These are phyloP conservation scores for Aspergillus nomiae DNA, from an alignment of 2,329 filamentous ascomycete species.

Conservation along the genomic window DNA sequence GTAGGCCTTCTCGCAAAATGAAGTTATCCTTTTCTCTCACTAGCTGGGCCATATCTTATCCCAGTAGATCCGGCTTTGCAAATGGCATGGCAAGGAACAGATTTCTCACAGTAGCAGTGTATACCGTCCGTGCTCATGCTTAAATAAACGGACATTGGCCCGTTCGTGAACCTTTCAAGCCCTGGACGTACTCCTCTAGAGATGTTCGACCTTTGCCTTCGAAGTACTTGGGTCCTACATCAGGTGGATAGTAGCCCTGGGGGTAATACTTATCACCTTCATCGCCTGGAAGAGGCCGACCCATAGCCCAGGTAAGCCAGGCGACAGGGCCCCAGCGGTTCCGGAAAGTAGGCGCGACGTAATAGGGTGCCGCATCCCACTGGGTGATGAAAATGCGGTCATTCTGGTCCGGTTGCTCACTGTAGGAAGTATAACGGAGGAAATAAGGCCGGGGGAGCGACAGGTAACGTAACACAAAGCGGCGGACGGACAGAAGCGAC, in stretches of 20 bases:
- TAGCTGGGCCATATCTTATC: neutral
- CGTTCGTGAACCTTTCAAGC: slow-evolving; percentile 47
- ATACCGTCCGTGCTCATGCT: neutral
- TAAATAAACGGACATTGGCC: slow-evolving; percentile 53
- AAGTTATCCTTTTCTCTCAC: neutral
- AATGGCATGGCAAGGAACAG: neutral
- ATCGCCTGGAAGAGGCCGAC: slow-evolving; percentile 52
- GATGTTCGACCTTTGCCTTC: slow-evolving; percentile 51
- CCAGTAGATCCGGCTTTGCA: neutral
- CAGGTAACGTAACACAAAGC: slow-evolving; percentile 60
- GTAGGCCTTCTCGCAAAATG: neutral
- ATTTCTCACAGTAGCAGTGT: neutral
- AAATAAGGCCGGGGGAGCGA: slow-evolving; percentile 58
- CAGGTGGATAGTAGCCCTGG: slow-evolving; percentile 52
- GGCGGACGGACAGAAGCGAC: slow-evolving; percentile 54
- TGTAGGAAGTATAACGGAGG: slow-evolving; percentile 41
- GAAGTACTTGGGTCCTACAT: slow-evolving; percentile 63
- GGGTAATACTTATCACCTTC: slow-evolving; percentile 50
- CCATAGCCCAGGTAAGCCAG: slow-evolving; percentile 50
- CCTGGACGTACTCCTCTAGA: slow-evolving; percentile 37
- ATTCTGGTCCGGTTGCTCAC: slow-evolving; percentile 54
- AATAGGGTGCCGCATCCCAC: slow-evolving; percentile 68
- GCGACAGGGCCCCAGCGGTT: slow-evolving; percentile 64
- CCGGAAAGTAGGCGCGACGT: slow-evolving; percentile 61
- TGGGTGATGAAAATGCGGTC: slow-evolving; percentile 54